Evolutionary conservation across 2,329 filamentous ascomycete species (phyloP).

Genomic region (Aspergillus sp.): DNA sequence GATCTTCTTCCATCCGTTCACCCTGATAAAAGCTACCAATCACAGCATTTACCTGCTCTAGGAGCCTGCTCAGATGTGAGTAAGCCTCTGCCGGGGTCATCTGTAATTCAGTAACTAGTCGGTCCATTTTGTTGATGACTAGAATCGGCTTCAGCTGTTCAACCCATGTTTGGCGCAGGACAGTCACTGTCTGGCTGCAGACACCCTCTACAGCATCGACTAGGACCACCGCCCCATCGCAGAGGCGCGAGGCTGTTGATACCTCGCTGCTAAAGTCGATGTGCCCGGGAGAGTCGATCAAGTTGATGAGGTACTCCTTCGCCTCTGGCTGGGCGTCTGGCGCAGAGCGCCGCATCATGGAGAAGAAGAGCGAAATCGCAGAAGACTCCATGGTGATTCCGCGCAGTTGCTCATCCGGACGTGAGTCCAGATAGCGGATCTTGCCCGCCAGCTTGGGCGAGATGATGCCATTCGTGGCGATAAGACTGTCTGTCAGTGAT

Average conservation of each 20-base stretch:
- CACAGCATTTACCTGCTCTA: constrained; percentile 96
- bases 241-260: constrained; percentile 89
- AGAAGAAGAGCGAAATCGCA: constrained; percentile 94
- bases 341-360: constrained; percentile 73
- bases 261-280: constrained; percentile 99
- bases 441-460: constrained; percentile 96
- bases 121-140: constrained; percentile 98
- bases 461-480: constrained; percentile 99
- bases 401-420: constrained; percentile 90
- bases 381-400: constrained; percentile 99
- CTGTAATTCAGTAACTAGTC: constrained; percentile 88
- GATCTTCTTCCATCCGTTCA: constrained; percentile 96
- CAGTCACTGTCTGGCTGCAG: constrained; percentile 97
- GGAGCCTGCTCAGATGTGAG: constrained; percentile 78
- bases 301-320: constrained; percentile 91
- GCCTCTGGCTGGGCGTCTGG: constrained; percentile 68
- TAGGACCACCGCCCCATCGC: constrained; percentile 89
- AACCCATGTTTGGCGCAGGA: constrained; percentile 89
- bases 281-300: constrained; percentile 97
- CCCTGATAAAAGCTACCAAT: constrained; percentile 97
- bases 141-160: constrained; percentile 93
- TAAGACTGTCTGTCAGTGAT: constrained; percentile 89
- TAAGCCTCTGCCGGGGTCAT: constrained; percentile 91
- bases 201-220: constrained; percentile 98
- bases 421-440: constrained; percentile 94